Base-by-base conservation (phyloP, 1,284 basidiomycete genomes). In the Cryptococcus sp. region DNA sequence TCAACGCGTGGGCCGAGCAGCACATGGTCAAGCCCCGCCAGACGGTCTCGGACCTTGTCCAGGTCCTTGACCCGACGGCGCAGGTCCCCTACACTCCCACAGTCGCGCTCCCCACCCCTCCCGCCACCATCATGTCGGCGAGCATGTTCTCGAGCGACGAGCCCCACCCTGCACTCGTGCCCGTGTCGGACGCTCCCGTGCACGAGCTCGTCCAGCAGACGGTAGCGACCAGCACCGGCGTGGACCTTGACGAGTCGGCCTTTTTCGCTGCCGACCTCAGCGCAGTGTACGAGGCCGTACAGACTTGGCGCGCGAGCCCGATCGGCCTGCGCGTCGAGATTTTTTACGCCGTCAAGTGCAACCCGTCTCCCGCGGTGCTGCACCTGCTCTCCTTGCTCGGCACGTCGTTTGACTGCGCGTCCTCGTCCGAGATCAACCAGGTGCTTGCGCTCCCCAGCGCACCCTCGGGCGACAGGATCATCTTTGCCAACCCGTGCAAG, bases 401-500 rank as follows among this genome's bases (percentile, higher is more conserved):
- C 42, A 82, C 88, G 1, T 92, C 92, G 15, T 99, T 98, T 79
- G 96, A 98, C 79, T 98, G 96, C 70, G 96, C 96, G n/a, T 98
- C 94, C 44, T 89, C 91, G 68, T 87, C 87, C 59, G 96, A 99
- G 79, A 98, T 99, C 68, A 81, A 84, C 24, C 83, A 85, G 60
- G 87, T 98, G 12, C 82, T 98, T 28, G 80, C 81, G 23, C 77
- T 95, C 12, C 86, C 92, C 1, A 81, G 82, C 18, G 70, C 70
- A 15, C 75, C 76, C 1, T 62, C 66, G 4, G 67, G 75, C 11
- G 73, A 78, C 51, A 84, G 89, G 57, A 90, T 99, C 81, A 92
- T 98, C 72, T 99, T 94, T 73, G 96, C 96, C 66, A 99, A 98
- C 79, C 96, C 96, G 0, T 98, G 95, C 87, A 98, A 99, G 80